Base-by-base conservation (phyloP, 2,329 filamentous ascomycete genomes). In the Phyllosticta capitalensis region DNA sequence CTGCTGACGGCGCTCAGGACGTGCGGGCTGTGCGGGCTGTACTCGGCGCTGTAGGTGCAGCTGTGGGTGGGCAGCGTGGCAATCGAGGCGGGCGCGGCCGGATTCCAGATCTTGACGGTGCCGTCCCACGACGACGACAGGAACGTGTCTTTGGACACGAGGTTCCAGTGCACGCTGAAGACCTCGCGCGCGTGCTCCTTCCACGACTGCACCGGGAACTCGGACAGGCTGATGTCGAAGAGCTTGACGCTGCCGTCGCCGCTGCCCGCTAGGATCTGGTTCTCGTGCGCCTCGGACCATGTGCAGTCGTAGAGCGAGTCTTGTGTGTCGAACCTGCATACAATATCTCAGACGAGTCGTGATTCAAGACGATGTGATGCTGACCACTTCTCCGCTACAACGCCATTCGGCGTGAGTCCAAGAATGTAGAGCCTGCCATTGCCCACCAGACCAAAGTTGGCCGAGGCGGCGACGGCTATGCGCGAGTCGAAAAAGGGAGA, bases 401-500 rank as follows among this genome's bases (percentile, higher is more conserved):
- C 88, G 9, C 94, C 94, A 62, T 89, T 84, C 0, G 90, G 81
- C 3, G 90, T 95, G 64, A 99, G 76, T 28, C 87, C 88, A 24
- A 97, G 80, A 61, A 92, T 85, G 70, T 89, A 97, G 0, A 97
- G 76, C 51, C 92, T 85, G 10, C 94, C 94, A 78, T 99, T 99
- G 54, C 94, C 94, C 38, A 99, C 92, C 48, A 99, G 88, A 48
- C 94, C 94, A 76, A 94, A 99, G 79, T 99, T 97, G 64, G 92
- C 85, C n/a, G 91, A 88, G 1, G 89, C 83, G 28, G 90, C 89
- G 67, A 96, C 91, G 60, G 92, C 92, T 64, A 99, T 85, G 64
- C 92, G 86, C 65, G 89, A 94, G 78, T 97, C 94, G 78, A 95
- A 95, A 79, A 96, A 99, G 6, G 94, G 94, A 59, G 92, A 97